These are phyloP conservation scores for Lophium mytilinum DNA, from an alignment of 495 filamentous ascomycete species.

Conservation along the genomic window DNA sequence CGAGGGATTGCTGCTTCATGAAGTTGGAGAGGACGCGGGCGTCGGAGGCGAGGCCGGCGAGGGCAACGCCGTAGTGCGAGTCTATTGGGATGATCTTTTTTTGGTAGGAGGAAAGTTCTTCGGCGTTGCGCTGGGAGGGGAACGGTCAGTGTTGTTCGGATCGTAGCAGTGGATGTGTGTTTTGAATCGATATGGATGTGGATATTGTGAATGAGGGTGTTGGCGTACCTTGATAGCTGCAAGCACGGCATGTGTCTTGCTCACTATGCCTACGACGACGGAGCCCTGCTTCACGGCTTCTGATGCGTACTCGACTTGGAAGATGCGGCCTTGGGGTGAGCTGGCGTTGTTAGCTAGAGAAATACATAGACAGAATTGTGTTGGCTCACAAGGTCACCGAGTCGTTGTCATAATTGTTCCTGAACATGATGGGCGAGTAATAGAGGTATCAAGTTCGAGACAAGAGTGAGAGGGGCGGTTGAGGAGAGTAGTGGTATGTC, in stretches of 20 bases:
- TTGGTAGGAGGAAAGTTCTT: slow-evolving; percentile 99
- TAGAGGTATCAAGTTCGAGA: slow-evolving; percentile 4
- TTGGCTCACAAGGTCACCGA: slow-evolving; percentile 89
- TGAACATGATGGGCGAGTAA: slow-evolving; percentile 66
- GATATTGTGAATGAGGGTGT: no score
- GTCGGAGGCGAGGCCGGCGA: slow-evolving; percentile 95
- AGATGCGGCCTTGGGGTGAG: slow-evolving; percentile 98
- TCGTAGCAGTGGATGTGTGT: not conserved
- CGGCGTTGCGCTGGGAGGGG: slow-evolving; percentile 75
- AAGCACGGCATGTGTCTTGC: slow-evolving; percentile 95
- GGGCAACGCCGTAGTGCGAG: slow-evolving; percentile 88
- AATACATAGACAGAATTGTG: not conserved
- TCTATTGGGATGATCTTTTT: slow-evolving; percentile 98
- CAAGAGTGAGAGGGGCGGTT: not conserved
- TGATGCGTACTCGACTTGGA: slow-evolving; percentile 97
- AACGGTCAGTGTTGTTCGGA: slow-evolving; percentile 4
- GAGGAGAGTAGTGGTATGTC: not conserved
- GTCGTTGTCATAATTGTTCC: slow-evolving; percentile 99
- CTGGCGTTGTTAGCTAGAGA: slow-evolving; percentile 39
- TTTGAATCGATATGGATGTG: no score
- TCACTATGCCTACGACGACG: slow-evolving; percentile 90
- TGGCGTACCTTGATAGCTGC: slow-evolving; percentile 85
- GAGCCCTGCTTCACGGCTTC: slow-evolving; percentile 99
- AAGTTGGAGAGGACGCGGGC: slow-evolving; percentile 99
- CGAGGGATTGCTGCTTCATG: slow-evolving; percentile 98